Evolutionary conservation across 1,284 basidiomycete species (phyloP).

Genomic region (Puccinia coronata): DNA sequence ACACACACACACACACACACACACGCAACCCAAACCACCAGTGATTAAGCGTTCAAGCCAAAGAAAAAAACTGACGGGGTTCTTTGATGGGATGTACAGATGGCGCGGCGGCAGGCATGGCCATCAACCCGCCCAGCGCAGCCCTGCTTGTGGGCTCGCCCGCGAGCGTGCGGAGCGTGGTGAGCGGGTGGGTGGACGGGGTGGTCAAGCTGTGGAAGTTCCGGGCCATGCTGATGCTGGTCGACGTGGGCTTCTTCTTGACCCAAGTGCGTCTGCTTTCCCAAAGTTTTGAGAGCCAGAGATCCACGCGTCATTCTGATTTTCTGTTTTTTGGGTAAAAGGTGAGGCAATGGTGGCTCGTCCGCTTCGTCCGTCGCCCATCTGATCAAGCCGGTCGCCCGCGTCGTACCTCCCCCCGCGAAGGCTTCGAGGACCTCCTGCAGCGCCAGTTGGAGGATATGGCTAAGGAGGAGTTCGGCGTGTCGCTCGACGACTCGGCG

Average conservation of each 20-base stretch:
- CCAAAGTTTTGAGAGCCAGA: no score
- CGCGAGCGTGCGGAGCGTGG: not conserved
- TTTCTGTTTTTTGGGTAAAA: not conserved
- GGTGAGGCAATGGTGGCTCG: slow-evolving; percentile 47
- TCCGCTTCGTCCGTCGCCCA: not conserved
- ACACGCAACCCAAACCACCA: no score
- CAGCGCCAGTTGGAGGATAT: slow-evolving; percentile 28
- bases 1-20: no score
- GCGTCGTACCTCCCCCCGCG: not conserved
- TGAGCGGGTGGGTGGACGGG: not conserved
- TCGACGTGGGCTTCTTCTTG: slow-evolving; percentile 37
- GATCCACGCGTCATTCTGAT: no score
- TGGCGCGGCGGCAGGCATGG: slow-evolving; percentile 38
- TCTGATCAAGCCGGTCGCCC: no score
- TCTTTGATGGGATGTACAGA: not conserved
- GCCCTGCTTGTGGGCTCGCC: not conserved
- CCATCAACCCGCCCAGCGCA: not conserved
- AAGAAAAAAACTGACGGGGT: no score
- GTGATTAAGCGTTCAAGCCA: no score
- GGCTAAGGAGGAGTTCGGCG: slow-evolving; percentile 43
- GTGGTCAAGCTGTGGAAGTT: slow-evolving; percentile 23
- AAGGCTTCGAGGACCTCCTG: slow-evolving; percentile 46
- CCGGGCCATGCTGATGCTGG: slow-evolving; percentile 1
- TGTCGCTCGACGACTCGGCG: slow-evolving; percentile 18
- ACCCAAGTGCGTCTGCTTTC: slow-evolving; percentile 20